A percentile compares a stretch with the other conserved stretches of the same genome.
phyloP scores from a whole-genome alignment of 2,329 filamentous ascomycete species.

The Gremmenia infestans region DNA sequence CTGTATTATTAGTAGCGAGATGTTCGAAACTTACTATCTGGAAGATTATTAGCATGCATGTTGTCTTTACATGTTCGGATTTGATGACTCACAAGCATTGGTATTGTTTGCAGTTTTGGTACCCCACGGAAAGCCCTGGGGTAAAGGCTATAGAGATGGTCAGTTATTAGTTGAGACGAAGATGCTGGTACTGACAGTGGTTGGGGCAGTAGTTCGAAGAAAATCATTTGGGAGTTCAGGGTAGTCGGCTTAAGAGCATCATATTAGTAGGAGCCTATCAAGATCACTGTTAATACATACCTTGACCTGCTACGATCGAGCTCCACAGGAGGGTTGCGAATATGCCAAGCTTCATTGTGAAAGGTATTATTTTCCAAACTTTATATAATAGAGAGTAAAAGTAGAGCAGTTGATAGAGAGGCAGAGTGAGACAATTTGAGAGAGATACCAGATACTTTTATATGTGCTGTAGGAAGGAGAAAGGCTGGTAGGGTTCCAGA shows the following conservation, averaged over 20 bases:
- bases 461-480: no score
- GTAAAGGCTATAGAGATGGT: constrained; percentile 32
- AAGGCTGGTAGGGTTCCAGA: no score
- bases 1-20: not conserved
- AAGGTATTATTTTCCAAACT: not conserved
- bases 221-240: not conserved
- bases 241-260: not conserved
- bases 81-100: constrained; percentile 27
- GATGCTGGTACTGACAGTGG: not conserved
- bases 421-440: no score
- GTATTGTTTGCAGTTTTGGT: constrained; percentile 35
- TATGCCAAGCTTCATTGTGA: not conserved
- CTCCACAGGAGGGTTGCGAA: not conserved
- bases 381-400: no score
- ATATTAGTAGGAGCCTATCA: not conserved
- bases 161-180: not conserved
- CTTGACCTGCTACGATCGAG: not conserved
- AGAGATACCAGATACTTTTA: no score
- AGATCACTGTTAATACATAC: not conserved
- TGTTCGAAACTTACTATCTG: constrained; percentile 9
- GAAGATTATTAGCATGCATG: not conserved
- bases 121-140: constrained; percentile 50
- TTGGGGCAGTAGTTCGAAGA: not conserved
- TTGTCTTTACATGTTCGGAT: not conserved
- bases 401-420: no score